These are phyloP conservation scores for Backusella westeae DNA, from an alignment of 192 early-diverging fungal species.

Conservation along the genomic window DNA sequence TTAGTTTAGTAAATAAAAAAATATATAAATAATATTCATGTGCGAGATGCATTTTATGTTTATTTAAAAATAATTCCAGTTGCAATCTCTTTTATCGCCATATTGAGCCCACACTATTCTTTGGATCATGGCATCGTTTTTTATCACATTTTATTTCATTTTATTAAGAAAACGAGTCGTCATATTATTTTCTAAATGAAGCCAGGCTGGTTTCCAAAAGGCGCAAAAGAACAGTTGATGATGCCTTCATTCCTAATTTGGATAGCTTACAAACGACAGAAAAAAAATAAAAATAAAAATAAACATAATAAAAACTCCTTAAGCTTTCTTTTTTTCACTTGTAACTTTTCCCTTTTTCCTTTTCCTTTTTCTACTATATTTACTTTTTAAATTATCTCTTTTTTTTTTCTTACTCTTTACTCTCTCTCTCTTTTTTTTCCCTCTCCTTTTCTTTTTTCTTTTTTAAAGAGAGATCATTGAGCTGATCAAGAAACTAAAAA, in stretches of 20 bases:
- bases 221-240: not conserved
- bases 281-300: not conserved
- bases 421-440: not conserved
- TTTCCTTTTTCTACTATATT: not conserved
- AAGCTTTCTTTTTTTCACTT: not conserved
- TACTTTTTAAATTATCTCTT: not conserved
- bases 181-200: constrained; percentile 6
- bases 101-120: not conserved
- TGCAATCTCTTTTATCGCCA: not conserved
- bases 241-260: not conserved
- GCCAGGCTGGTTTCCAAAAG: not conserved
- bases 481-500: not conserved
- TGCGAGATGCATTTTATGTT: not conserved
- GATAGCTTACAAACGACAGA: not conserved
- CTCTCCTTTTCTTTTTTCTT: not conserved
- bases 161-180: not conserved
- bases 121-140: not conserved
- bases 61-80: not conserved
- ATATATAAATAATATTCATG: not conserved
- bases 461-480: not conserved
- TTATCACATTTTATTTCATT: not conserved
- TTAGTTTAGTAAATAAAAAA: not conserved
- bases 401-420: not conserved
- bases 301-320: constrained; percentile 1
- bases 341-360: not conserved